Evolutionary conservation across 371 early-diverging fungal species (phyloP).

Genomic region (Mortierella sp.): DNA sequence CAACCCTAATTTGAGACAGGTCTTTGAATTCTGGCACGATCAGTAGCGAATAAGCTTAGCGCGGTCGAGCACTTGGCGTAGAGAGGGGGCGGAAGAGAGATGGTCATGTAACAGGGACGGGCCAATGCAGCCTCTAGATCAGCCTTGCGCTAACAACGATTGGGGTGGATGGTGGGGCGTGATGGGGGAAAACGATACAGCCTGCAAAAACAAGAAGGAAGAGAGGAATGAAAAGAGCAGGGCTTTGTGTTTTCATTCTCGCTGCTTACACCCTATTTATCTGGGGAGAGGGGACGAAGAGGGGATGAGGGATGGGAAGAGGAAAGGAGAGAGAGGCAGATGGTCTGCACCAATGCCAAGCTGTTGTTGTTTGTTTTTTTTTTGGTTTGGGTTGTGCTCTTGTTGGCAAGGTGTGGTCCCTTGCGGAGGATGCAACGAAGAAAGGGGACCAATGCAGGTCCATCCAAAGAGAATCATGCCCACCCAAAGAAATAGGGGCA

Average conservation of each 20-base stretch:
- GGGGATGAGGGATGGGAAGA: not conserved
- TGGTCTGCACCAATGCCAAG: not conserved
- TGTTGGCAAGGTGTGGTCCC: not conserved
- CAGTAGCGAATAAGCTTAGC: not conserved
- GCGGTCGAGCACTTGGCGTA: not conserved
- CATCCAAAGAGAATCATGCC: not conserved
- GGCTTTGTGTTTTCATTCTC: conserved; percentile 8
- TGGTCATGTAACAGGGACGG: not conserved
- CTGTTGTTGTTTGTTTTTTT: not conserved
- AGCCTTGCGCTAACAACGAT: not conserved
- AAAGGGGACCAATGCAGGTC: not conserved
- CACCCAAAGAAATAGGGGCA: not conserved
- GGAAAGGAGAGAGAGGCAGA: not conserved
- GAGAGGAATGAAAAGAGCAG: not conserved
- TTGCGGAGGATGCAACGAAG: too few species aligned
- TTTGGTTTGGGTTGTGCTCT: not conserved
- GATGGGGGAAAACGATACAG: not conserved
- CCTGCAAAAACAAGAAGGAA: not conserved
- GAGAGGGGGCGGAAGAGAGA: not conserved
- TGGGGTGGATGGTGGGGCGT: not conserved
- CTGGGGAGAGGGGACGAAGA: not conserved
- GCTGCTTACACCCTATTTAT: not conserved
- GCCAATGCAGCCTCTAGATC: not conserved
- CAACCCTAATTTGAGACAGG: not conserved
- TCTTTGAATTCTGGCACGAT: not conserved